Evolutionary conservation across 2,329 filamentous ascomycete species (phyloP).

Genomic region (Cladobotryum mycophilum): DNA sequence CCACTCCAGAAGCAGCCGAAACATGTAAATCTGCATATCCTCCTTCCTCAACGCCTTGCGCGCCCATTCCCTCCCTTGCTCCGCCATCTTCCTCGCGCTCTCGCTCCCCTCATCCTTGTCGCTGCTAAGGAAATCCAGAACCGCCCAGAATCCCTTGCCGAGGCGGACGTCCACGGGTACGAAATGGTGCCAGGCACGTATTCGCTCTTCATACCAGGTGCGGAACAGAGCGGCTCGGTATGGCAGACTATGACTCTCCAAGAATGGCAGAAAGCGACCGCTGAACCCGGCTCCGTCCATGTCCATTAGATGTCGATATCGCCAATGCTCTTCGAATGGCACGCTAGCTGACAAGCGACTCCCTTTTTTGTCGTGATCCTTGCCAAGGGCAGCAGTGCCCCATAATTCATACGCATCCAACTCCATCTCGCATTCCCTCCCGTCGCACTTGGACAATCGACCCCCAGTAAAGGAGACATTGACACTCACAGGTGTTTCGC

Average conservation of each 20-base stretch:
- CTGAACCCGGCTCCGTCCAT: slow-evolving; percentile 64
- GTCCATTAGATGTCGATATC: slow-evolving; percentile 61
- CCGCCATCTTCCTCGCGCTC: slow-evolving; percentile 16
- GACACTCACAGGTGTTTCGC: slow-evolving; percentile 23
- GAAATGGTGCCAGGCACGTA: slow-evolving; percentile 58
- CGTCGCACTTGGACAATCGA: slow-evolving; percentile 35
- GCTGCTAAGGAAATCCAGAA: slow-evolving; percentile 26
- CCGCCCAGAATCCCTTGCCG: slow-evolving; percentile 54
- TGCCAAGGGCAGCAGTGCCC: slow-evolving; percentile 20
- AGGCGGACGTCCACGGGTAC: slow-evolving; percentile 50
- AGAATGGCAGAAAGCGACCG: slow-evolving; percentile 60
- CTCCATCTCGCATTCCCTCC: slow-evolving; percentile 36
- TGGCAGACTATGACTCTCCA: slow-evolving; percentile 56
- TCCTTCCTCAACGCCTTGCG: slow-evolving; percentile 52
- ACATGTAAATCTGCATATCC: slow-evolving; percentile 72
- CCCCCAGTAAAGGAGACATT: slow-evolving; percentile 36
- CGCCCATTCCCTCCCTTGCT: slow-evolving; percentile 49
- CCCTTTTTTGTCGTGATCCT: slow-evolving; percentile 19
- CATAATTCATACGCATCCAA: slow-evolving; percentile 35
- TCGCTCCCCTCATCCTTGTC: slow-evolving; percentile 7
- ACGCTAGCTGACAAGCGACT: slow-evolving; percentile 1
- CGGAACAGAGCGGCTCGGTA: slow-evolving; percentile 58
- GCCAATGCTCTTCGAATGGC: slow-evolving; percentile 39
- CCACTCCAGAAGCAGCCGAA: slow-evolving; percentile 66
- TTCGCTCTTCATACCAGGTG: slow-evolving; percentile 58